Evolutionary conservation across 768 basidiomycete genomes (phyloP), one percentile per base, ranked within the genome.

Genomic region (Suillus subluteus): DNA sequence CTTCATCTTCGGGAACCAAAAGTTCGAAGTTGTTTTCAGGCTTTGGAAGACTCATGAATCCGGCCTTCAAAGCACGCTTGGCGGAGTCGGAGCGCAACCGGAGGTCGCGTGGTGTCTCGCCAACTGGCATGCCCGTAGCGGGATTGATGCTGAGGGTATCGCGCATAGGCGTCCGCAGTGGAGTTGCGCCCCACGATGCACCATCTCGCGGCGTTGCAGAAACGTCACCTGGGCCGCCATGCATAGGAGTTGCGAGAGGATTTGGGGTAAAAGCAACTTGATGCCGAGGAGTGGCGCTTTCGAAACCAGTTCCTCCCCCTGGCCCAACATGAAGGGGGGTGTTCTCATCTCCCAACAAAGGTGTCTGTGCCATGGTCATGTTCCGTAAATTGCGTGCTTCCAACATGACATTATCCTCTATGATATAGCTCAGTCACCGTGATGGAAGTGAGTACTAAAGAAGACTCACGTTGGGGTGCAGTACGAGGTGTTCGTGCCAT

Each of bases 11-110:
- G 3, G 94, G 94, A 11, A 97, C 89, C 52, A 96, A 85, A 56
- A 99, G 81, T 79, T 99, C 96, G 72, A 98, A 99, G 78, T 99
- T 97, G 76, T 99, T 98, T 80, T 98, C 95, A 0, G 98, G 96
- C 70, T 89, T 90, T 0, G 98, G 98, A 18, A 99, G 82, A 67
- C 78, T 89, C 79, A 85, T 85, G 79, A 99, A 98, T 6, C 91
- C 92, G 12, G 88, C 86, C 70, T 91, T 84, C 62, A 99, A 84
- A 1, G 91, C 88, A 46, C 90, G 86, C 75, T 95, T 94, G 6
- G 87, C 84, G 30, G 89, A 87, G 65, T 83, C 83, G 16, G 79
- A 76, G 35, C 86, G 90, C 65, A 88, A 77, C 16, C 87, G 87
- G 68, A 90, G 85, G 58, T 95, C 92, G 43, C 91, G 87, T 0